phyloP scores from a whole-genome alignment of 2,329 filamentous ascomycete genomes.

The Paecilomyces sp. region DNA sequence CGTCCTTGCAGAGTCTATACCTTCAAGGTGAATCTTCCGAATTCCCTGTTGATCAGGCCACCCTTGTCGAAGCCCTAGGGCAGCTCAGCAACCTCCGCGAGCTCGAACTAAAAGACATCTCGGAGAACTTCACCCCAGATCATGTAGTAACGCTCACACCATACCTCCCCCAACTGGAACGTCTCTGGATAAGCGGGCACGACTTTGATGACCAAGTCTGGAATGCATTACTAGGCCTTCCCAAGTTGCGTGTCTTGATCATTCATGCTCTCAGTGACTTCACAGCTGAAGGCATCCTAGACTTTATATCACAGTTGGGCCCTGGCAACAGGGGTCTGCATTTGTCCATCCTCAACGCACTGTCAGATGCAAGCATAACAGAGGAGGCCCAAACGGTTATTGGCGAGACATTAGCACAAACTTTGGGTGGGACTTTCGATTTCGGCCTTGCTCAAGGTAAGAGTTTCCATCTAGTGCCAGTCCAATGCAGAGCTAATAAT shows the following conservation, averaged over 20 bases:
- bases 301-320: slow-evolving; percentile 22
- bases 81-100: slow-evolving; percentile 21
- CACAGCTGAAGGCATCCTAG: slow-evolving; percentile 20
- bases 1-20: slow-evolving; percentile 18
- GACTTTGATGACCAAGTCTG: slow-evolving; percentile 21
- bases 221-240: slow-evolving; percentile 16
- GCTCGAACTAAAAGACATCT: slow-evolving; percentile 26
- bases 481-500: slow-evolving; percentile 5
- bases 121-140: slow-evolving; percentile 22
- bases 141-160: slow-evolving; percentile 21
- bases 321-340: slow-evolving; percentile 21
- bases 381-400: slow-evolving; percentile 22
- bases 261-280: slow-evolving; percentile 28
- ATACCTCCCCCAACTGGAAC: slow-evolving; percentile 22
- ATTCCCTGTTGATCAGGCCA: slow-evolving; percentile 15
- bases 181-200: slow-evolving; percentile 25
- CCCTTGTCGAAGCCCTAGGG: slow-evolving; percentile 22
- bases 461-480: background rate
- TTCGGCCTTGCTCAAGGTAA: slow-evolving; percentile 14
- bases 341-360: slow-evolving; percentile 20
- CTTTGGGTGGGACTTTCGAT: slow-evolving; percentile 17
- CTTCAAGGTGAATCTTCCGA: slow-evolving; percentile 24
- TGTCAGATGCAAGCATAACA: slow-evolving; percentile 12
- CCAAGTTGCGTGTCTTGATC: slow-evolving; percentile 19
- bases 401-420: slow-evolving; percentile 14